Conservation (phyloP, 202 grass and related monocot genomes). For the Musa balbisiana region DNA sequence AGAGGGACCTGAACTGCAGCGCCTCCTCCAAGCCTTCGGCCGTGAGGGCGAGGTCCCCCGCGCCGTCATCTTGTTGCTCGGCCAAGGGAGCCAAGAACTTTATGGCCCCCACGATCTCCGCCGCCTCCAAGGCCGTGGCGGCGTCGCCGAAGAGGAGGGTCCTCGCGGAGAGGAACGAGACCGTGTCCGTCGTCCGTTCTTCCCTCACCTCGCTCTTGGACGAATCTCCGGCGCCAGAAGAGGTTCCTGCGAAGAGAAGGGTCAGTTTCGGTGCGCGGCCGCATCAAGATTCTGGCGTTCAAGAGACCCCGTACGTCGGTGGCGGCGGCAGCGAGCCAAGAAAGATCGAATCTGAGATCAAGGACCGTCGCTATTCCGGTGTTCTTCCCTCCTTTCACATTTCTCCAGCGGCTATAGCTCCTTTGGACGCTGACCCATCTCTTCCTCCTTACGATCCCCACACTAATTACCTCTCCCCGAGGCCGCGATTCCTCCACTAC, state of each 20-base stretch:
- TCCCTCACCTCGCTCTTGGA: constrained; percentile 13
- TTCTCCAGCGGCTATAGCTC: not conserved
- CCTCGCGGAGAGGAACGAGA: constrained; percentile 60
- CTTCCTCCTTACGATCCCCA: constrained; percentile 66
- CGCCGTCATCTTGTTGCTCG: constrained; percentile 6
- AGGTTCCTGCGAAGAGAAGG: constrained; percentile 25
- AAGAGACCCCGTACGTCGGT: not conserved
- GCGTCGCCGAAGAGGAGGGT: constrained; percentile 46
- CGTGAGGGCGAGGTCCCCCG: constrained; percentile 14
- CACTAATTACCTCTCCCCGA: constrained; percentile 79
- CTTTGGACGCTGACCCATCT: constrained; percentile 15
- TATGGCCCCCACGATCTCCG: constrained; percentile 89
- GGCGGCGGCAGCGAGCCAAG: constrained; percentile 4
- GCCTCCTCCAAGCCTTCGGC: constrained; percentile 19
- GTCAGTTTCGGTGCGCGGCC: not conserved
- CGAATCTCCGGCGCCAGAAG: constrained; percentile 8
- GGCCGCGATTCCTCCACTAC: constrained; percentile 81
- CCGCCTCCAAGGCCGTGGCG: constrained; percentile 55
- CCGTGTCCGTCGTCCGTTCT: constrained; percentile 3
- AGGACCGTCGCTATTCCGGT: not conserved
- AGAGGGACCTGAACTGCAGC: constrained; percentile 27
- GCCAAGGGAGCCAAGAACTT: constrained; percentile 47
- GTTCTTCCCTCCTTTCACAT: not conserved
- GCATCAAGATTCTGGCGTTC: not conserved
- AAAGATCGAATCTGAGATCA: not conserved